A percentile compares a stretch with the other conserved stretches of the same genome.
Conservation (phyloP, 2,329 filamentous ascomycete genomes). For the Metarhizium brunneum region DNA sequence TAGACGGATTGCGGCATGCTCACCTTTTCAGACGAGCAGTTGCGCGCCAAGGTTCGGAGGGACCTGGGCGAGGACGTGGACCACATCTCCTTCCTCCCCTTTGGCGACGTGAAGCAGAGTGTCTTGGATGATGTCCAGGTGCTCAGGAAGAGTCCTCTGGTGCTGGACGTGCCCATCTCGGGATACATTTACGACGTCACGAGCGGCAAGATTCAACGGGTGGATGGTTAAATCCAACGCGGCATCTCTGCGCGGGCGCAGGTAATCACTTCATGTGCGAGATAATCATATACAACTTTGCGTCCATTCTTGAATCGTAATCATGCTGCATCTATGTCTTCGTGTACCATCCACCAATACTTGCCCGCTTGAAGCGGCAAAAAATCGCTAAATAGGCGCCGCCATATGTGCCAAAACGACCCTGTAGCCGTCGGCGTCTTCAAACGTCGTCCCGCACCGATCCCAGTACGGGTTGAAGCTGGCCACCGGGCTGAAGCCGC, state of each 20-base stretch:
- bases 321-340: not conserved
- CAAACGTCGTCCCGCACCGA: slow-evolving; percentile 31
- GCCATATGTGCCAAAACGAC: slow-evolving; percentile 28
- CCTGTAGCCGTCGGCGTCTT: slow-evolving; percentile 35
- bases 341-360: not conserved
- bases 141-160: slow-evolving; percentile 47
- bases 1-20: slow-evolving; percentile 48
- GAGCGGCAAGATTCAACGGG: slow-evolving; percentile 45
- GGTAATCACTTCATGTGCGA: not conserved
- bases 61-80: slow-evolving; percentile 46
- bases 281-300: not conserved
- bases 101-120: slow-evolving; percentile 52
- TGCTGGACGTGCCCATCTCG: slow-evolving; percentile 53
- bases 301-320: not conserved
- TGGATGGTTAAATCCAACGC: not conserved
- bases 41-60: slow-evolving; percentile 44
- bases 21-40: slow-evolving; percentile 53
- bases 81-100: slow-evolving; percentile 55
- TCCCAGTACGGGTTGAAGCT: slow-evolving; percentile 37
- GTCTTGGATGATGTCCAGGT: slow-evolving; percentile 58
- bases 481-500: slow-evolving; percentile 24
- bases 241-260: not conserved
- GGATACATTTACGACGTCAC: slow-evolving; percentile 75
- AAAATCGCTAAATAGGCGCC: not conserved
- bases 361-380: not conserved